phyloP scores from a whole-genome alignment of 352 stramenopile genomes.

The Peronospora belbahrii region DNA sequence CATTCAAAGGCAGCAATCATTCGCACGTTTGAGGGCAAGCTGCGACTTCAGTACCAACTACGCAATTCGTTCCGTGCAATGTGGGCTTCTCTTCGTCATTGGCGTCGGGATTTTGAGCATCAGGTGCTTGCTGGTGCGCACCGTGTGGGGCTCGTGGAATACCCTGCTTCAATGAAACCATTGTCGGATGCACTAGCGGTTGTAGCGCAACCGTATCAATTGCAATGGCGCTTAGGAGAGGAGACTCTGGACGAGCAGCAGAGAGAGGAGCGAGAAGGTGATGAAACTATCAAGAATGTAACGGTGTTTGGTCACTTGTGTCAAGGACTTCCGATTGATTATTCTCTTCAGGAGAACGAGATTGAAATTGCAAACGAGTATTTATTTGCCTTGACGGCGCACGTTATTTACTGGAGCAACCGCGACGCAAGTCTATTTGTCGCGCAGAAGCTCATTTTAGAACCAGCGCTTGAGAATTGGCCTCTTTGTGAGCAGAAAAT shows the following conservation, averaged over 20 bases:
- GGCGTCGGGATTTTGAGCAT: constrained; percentile 66
- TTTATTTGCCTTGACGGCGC: constrained; percentile 86
- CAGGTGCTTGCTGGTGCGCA: constrained; percentile 62
- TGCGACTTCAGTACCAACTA: constrained; percentile 82
- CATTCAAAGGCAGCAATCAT: constrained; percentile 82
- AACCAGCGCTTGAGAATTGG: constrained; percentile 38
- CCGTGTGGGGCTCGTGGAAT: constrained; percentile 69
- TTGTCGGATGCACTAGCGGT: constrained; percentile 25
- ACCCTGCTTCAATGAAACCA: constrained; percentile 20
- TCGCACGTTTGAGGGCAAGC: constrained; percentile 72
- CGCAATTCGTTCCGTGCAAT: constrained; percentile 75
- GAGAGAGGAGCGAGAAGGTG: constrained; percentile 26
- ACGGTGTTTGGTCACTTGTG: constrained; percentile 57
- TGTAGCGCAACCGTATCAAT: constrained; percentile 22
- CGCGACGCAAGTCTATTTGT: constrained; percentile 89
- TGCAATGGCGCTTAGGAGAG: constrained; percentile 14
- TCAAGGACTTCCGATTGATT: constrained; percentile 71
- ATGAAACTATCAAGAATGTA: constrained; percentile 34
- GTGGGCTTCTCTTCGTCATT: constrained; percentile 69
- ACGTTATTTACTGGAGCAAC: constrained; percentile 90
- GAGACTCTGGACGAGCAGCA: constrained; percentile 11
- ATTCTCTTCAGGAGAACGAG: constrained; percentile 90
- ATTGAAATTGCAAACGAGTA: constrained; percentile 93
- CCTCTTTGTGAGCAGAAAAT: constrained; percentile 5
- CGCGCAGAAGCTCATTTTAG: constrained; percentile 80